Base-by-base conservation (phyloP, 176 grass and related monocot genomes). In the Musa acuminata region DNA sequence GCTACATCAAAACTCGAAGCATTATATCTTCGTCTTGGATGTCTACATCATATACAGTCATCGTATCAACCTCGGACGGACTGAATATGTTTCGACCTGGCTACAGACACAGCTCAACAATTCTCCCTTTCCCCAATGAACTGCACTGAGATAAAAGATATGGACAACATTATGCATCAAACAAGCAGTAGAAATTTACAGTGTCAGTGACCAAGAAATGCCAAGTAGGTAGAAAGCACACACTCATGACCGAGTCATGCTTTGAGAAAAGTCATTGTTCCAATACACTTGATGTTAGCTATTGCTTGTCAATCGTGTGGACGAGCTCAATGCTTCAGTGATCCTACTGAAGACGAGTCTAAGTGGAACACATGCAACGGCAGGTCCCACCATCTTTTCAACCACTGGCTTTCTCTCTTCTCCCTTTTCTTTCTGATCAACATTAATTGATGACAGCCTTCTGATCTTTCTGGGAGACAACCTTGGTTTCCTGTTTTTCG, bases 341-440 rank as follows among this genome's bases (percentile, higher is more conserved):
- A 95, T 95, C 83, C 96, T 91, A 87, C 96, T 99, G 81, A 99
- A 99, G 82, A 95, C 96, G 25, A 95, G 84, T 60, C 96, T 87
- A 69, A 99, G 82, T 1, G 96, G 96, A 25, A 95, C 87, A 49
- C 91, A 99, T 0, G 91, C 84, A 2, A 95, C 85, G 3, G 86
- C 84, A 55, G 88, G 83, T 78, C 86, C 83, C 17, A 68, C 72
- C 55, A 89, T 80, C 74, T 86, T 88, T 54, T 66, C 83, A 82
- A 95, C 79, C 73, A 88, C 69, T n/a, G 83, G 23, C 51, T 83
- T 95, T 72, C 81, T 89, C 60, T 79, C 82, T 54, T 71, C 60
- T 14, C 67, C 51, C 13, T 60, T 49, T 10, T 91, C 84, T 72
- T 75, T 87, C 26, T 49, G 26, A 72, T 80, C 78, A 53, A 72